Evolutionary conservation across 345 rosid species (phyloP).

Genomic region (Arabis alpina): DNA sequence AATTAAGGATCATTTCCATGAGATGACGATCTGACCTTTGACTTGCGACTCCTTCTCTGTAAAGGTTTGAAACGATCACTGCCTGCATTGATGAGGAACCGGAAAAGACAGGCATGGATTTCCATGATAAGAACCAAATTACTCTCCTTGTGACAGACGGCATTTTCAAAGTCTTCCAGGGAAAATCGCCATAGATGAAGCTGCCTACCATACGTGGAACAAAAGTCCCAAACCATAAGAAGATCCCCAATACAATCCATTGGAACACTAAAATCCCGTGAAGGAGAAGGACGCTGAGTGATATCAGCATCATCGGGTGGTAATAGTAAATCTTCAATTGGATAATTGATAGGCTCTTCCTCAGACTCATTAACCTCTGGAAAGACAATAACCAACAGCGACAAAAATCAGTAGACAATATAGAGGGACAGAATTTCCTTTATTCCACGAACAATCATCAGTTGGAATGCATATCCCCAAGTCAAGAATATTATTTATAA

Average conservation of each 20-base stretch:
- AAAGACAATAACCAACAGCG: slow-evolving; percentile 34
- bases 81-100: slow-evolving; percentile 61
- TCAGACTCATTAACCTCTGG: slow-evolving; percentile 52
- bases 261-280: slow-evolving; percentile 77
- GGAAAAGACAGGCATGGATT: slow-evolving; percentile 80
- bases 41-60: slow-evolving; percentile 61
- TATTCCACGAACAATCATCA: slow-evolving; percentile 18
- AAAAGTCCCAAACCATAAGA: slow-evolving; percentile 96
- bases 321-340: slow-evolving; percentile 88
- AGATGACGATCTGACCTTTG: slow-evolving; percentile 53
- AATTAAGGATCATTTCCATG: slow-evolving; percentile 21
- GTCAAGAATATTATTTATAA: slow-evolving; percentile 14
- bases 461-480: slow-evolving; percentile 3
- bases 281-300: slow-evolving; percentile 73
- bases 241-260: slow-evolving; percentile 84
- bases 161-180: slow-evolving; percentile 91
- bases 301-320: slow-evolving; percentile 74
- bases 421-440: slow-evolving; percentile 8
- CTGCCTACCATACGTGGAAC: slow-evolving; percentile 76
- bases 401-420: slow-evolving; percentile 22
- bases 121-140: slow-evolving; percentile 78
- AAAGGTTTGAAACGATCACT: slow-evolving; percentile 51
- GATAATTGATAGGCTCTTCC: slow-evolving; percentile 69
- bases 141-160: slow-evolving; percentile 86
- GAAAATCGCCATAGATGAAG: slow-evolving; percentile 78